Base-by-base conservation (phyloP, 257 asterid genomes). In the Plantago major region DNA sequence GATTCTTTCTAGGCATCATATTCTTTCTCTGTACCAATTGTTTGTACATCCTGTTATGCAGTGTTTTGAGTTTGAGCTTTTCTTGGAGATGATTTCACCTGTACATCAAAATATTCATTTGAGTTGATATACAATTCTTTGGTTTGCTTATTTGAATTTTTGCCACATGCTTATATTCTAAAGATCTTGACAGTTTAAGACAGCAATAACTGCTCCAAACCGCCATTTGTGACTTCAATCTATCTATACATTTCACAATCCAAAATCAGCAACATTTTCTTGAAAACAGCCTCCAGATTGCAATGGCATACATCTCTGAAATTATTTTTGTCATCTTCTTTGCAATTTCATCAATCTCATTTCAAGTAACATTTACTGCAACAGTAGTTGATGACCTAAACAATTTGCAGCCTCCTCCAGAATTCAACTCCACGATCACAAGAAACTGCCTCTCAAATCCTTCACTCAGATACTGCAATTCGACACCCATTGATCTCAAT, bases 341-440 rank as follows among this genome's bases (percentile, higher is more conserved):
- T 12, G 40, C 63, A 12, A 40, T 75, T 5, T 42, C 56, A 18
- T 44, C 69, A 46, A 14, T 62, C 15, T 60, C 64, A 22, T 13
- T 62, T 53, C 73, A 71, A 44, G 12, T 45, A 14, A 65, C 28
- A 15, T 58, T 52, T 19, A 7, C 84, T 7, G 71, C 82, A 54
- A 67, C 87, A 1, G 80, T 80, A 1, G 70, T 83, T 12, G 83
- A 83, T 46, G 85, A 80, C 33, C 81, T 80, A 13, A 64, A 80
- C 81, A 80, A 65, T 6, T 46, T 83, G 12, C 69, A 72, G 14
- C 85, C 88, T 5, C 87, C 87, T 4, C 67, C 79, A 11, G 77
- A 81, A 15, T 84, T 84, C 81, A 79, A 84, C 77, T 6, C 74
- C 33, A 79, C 87, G 18, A 66, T 84, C 79, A 52, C 81, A 43